Conservation (phyloP, 805 yeast genomes). For the Yamadazyma sp. region DNA sequence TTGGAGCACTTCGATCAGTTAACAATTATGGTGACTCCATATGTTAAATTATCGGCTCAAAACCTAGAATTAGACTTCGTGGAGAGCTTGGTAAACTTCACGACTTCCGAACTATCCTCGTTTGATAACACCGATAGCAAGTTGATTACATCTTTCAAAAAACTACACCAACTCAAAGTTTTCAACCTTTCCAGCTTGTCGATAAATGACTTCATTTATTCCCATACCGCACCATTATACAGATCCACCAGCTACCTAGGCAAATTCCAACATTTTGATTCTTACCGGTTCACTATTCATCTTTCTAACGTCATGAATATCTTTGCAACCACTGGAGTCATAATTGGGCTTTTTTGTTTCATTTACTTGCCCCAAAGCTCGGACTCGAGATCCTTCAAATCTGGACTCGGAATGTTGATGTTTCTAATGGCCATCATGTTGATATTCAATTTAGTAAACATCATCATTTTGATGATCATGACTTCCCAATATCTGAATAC, state of each 20-base stretch:
- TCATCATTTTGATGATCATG: not conserved
- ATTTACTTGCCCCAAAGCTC: not conserved
- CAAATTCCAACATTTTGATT: constrained; percentile 2
- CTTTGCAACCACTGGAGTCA: constrained; percentile 1
- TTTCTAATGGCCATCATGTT: not conserved
- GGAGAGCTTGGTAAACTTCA: not conserved
- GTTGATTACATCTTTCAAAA: not conserved
- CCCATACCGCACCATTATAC: constrained; percentile 6
- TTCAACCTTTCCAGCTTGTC: not conserved
- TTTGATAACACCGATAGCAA: constrained; percentile 2
- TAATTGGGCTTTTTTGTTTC: not conserved
- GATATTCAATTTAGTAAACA: constrained; percentile 3
- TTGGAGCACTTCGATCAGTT: constrained; percentile 13
- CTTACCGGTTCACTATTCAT: constrained; percentile 7
- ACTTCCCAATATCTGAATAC: not conserved
- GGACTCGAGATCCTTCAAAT: not conserved
- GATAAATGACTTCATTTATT: not conserved
- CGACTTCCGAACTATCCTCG: not conserved
- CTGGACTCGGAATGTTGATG: not conserved
- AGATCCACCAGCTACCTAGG: not conserved
- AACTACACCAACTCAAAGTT: not conserved
- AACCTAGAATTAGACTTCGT: not conserved
- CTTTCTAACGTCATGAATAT: constrained; percentile 8
- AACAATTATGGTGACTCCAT: constrained; percentile 23
- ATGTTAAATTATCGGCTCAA: constrained; percentile 7